These are phyloP conservation scores for Rubia tinctorum DNA, from an alignment of 305 asterid species.

Conservation along the genomic window DNA sequence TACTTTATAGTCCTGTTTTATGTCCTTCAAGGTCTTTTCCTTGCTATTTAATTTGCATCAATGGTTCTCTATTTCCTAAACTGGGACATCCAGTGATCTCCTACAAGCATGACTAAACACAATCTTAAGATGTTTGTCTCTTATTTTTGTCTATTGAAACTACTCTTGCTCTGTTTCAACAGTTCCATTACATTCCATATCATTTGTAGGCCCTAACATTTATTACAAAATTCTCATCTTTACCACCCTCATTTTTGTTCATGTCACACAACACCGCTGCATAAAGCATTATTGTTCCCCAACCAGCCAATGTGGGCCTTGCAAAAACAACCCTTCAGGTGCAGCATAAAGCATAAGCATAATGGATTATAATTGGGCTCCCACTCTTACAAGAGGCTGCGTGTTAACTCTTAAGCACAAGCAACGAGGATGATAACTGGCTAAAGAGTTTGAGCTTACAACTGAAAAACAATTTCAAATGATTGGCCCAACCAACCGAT, in stretches of 20 bases:
- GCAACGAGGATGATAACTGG: neutral
- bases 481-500: neutral
- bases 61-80: neutral
- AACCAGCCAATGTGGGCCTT: too few species aligned
- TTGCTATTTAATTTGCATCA: neutral
- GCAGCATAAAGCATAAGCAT: too few species aligned
- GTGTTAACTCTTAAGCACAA: neutral
- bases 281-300: too few species aligned
- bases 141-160: neutral
- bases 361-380: too few species aligned
- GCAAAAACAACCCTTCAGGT: too few species aligned
- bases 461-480: neutral
- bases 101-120: neutral
- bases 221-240: too few species aligned
- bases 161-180: neutral
- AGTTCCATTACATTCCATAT: neutral
- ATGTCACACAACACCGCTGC: neutral
- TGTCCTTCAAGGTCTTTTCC: neutral
- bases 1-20: neutral
- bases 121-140: neutral
- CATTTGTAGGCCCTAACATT: too few species aligned
- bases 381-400: neutral
- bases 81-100: neutral
- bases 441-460: neutral
- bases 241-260: neutral